Base-by-base conservation (phyloP, 1,284 basidiomycete species). In the Papiliotrema fonsecae region DNA sequence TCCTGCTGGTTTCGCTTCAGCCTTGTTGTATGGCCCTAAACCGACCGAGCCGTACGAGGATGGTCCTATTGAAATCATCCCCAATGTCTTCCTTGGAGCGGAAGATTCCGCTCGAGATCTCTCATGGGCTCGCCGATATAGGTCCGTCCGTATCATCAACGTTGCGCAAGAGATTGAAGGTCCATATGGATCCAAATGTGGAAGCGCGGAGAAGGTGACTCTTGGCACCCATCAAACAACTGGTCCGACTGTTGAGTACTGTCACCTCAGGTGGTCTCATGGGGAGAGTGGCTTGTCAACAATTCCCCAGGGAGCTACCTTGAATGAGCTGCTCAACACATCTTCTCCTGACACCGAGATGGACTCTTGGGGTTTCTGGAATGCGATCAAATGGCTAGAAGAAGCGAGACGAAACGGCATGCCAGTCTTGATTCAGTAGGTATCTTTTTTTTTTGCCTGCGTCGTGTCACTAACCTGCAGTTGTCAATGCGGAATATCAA, bases 401-500 rank as follows among this genome's bases (percentile, higher is more conserved):
- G 78, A 79, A 32, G 85, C 87, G 40, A 73, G 88, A 42, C 77
- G 80, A 49, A 81, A 83, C 52, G 82, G 83, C 43, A 84, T 86
- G 46, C 86, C 87, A 55, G 82, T 92, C 43, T 78, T 96, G 56
- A 84, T 96, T 49, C 92, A 96, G 88, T 91, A 72, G 61, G 87
- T 69, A 21, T 19, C 16, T 6, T 35, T 36, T 47, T 30, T 36
- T 27, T 46, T 32, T 7, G 9, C 3, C 18, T 11, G n/a, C 16
- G 21, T 22, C 24, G 10, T 24, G 24, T 9, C 32, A n/a, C 42
- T 52, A 44, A 45, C 36, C 6, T 0, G 24, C n/a, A 92, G 88
- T 70, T 96, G 91, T 72, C 93, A 97, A 76, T 96, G 92, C 72
- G 93, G 93, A 57, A 88, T 97, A 25, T 96, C 91, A 21, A 83